These are phyloP conservation scores for Chloris gayana DNA, from an alignment of 176 grass and related monocot genomes.

Conservation along the genomic window DNA sequence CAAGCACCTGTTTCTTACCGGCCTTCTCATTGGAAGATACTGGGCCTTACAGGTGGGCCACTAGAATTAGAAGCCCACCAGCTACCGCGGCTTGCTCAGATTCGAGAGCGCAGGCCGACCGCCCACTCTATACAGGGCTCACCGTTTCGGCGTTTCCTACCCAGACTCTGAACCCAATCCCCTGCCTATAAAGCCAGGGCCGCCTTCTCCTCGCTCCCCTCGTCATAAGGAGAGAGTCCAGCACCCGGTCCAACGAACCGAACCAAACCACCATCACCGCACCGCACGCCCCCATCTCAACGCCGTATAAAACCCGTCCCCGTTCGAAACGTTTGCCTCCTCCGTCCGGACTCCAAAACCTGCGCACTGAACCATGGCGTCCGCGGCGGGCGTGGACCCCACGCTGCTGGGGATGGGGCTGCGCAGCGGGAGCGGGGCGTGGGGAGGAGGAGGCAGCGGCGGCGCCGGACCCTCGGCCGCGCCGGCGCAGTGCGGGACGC, in stretches of 20 bases:
- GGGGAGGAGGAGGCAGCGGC: neutral
- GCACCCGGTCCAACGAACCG: neutral
- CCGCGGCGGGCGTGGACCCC: neutral
- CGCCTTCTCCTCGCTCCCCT: neutral
- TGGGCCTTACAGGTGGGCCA: too few relatives aligned
- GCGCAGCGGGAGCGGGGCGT: conserved; percentile 6
- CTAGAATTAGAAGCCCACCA: too few relatives aligned
- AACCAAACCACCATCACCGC: neutral
- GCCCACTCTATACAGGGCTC: neutral
- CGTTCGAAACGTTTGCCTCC: conserved; percentile 30
- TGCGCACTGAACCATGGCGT: conserved; percentile 17
- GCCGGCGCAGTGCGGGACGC: neutral
- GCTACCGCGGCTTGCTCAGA: too few relatives aligned
- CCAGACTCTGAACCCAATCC: neutral
- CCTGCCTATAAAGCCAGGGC: conserved; percentile 28
- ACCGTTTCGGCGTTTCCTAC: neutral
- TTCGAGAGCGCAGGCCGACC: too few relatives aligned
- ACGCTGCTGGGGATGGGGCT: conserved; percentile 29
- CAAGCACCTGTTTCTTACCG: too few relatives aligned
- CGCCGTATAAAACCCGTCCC: conserved; percentile 30
- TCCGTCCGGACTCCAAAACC: neutral
- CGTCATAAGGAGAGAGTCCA: neutral
- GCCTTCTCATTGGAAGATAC: too few relatives aligned
- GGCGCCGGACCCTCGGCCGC: neutral
- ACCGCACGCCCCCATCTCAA: neutral